phyloP scores from a whole-genome alignment of 1,284 basidiomycete species.

The Malassezia nana region DNA sequence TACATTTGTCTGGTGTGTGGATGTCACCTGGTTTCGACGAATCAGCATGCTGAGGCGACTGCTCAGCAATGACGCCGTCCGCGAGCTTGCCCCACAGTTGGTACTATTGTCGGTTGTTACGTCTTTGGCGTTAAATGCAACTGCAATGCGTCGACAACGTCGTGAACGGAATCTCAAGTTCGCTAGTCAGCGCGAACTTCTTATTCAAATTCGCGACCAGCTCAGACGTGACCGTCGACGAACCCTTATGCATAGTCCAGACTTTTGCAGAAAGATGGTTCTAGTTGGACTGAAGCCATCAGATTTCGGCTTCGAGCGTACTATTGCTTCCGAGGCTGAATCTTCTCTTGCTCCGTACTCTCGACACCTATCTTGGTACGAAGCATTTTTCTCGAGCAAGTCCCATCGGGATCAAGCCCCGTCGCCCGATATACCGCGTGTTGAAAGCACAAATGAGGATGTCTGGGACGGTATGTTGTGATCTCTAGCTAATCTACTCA shows the following conservation, averaged over 20 bases:
- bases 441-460: background rate
- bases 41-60: background rate
- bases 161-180: background rate
- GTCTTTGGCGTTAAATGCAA: constrained; percentile 14
- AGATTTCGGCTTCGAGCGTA: background rate
- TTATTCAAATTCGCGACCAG: background rate
- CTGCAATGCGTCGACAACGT: background rate
- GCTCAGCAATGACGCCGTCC: background rate
- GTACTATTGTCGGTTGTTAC: constrained; percentile 14
- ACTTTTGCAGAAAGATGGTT: constrained; percentile 7
- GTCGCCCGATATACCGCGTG: background rate
- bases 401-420: background rate
- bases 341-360: background rate
- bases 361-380: constrained; percentile 13
- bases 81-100: background rate
- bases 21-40: background rate
- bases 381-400: constrained; percentile 13
- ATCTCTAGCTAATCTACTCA: background rate
- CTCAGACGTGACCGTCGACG: background rate
- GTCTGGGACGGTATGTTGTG: background rate
- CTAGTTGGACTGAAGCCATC: constrained; percentile 8
- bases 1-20: no score
- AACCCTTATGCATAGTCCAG: background rate
- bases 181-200: background rate
- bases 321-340: background rate